Conservation (phyloP, 495 filamentous ascomycete species). For the Penicillium desertorum region DNA sequence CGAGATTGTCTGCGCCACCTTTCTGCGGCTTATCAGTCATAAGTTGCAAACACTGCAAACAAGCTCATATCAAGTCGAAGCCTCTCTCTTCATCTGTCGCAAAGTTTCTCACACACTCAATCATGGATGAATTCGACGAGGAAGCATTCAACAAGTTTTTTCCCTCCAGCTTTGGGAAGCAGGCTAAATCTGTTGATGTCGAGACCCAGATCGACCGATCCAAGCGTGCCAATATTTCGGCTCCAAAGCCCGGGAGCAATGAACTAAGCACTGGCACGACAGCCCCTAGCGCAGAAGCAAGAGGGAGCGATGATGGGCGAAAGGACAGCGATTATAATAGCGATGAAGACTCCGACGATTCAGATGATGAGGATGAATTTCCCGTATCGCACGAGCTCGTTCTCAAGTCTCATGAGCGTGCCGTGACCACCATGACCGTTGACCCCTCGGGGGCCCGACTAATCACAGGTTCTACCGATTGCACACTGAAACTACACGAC, state of each 20-base stretch:
- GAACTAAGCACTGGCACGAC: constrained; percentile 19
- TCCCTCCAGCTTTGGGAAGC: constrained; percentile 84
- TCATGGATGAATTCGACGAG: constrained; percentile 68
- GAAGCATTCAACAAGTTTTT: constrained; percentile 81
- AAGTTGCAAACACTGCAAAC: constrained; percentile 46
- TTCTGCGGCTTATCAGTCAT: constrained; percentile 3
- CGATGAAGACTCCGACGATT: constrained; percentile 53
- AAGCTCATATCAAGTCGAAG: constrained; percentile 26
- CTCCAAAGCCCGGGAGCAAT: constrained; percentile 27
- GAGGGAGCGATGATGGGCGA: constrained; percentile 28
- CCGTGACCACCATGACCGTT: constrained; percentile 77
- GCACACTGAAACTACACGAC: constrained; percentile 88
- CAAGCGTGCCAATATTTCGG: constrained; percentile 54
- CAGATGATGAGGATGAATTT: constrained; percentile 76
- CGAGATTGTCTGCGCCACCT: constrained; percentile 1
- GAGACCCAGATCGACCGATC: constrained; percentile 76
- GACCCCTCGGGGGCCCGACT: constrained; percentile 84
- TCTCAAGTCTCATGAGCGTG: constrained; percentile 87
- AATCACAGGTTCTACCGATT: constrained; percentile 86
- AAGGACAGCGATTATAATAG: constrained; percentile 44
- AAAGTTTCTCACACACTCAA: constrained; percentile 17
- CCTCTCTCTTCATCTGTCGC: constrained; percentile 14
- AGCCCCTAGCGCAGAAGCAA: constrained; percentile 18
- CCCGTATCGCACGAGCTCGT: constrained; percentile 91
- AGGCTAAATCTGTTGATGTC: constrained; percentile 68